A percentile compares a stretch with the other conserved stretches of the same genome.
Evolutionary conservation across 345 rosid species (phyloP).

Genomic region (Abelmoschus esculentus): DNA sequence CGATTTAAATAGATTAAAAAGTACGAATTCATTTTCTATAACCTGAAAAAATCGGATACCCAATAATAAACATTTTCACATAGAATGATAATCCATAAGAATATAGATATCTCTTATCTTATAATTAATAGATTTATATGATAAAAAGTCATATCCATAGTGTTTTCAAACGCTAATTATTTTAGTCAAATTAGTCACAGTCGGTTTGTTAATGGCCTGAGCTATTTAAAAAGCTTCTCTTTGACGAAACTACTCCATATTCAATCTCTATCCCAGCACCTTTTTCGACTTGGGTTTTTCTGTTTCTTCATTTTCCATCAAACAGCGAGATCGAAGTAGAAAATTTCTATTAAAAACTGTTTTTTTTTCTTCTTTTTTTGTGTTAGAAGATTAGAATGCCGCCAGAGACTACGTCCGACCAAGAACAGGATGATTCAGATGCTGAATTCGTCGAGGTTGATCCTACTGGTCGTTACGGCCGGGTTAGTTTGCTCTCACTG

Average conservation of each 20-base stretch:
- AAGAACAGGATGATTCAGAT: slow-evolving; percentile 57
- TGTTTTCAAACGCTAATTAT: no score
- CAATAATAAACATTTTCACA: no score
- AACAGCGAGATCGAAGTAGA: background rate
- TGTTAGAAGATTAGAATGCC: slow-evolving; percentile 35
- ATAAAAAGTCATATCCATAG: no score
- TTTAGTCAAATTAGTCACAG: background rate
- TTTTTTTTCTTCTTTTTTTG: background rate
- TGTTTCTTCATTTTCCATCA: background rate
- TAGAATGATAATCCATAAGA: no score
- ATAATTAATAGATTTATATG: no score
- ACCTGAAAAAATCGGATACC: no score
- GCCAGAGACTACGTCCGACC: slow-evolving; percentile 44
- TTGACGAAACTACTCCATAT: background rate
- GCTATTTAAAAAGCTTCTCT: slow-evolving; percentile 11
- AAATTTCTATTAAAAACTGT: background rate
- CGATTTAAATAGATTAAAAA: no score
- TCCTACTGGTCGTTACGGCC: slow-evolving; percentile 81
- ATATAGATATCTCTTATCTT: no score
- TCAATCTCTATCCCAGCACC: background rate
- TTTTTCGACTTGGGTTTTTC: background rate
- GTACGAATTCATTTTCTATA: no score
- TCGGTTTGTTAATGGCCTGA: slow-evolving; percentile 8
- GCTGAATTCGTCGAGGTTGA: slow-evolving; percentile 70
- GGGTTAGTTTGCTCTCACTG: slow-evolving; percentile 43